These are phyloP conservation scores for Sclerotinia spermophila DNA, from an alignment of 2,329 filamentous ascomycete genomes.

Conservation along the genomic window DNA sequence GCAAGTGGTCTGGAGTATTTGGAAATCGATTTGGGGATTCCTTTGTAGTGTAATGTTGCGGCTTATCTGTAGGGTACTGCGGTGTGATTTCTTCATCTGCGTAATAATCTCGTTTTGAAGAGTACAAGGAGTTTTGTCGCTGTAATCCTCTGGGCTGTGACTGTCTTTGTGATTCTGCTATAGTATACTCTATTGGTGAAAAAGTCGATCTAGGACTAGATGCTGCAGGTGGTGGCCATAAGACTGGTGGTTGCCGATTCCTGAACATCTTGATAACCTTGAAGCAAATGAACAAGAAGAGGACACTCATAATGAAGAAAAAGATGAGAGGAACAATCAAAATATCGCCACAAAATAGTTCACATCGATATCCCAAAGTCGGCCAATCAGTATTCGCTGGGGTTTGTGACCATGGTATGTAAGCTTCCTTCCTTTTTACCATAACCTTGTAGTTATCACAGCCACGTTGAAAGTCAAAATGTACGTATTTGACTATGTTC, in stretches of 20 bases:
- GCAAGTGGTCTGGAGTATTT: no score
- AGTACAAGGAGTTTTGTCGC: not conserved
- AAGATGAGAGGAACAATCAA: not conserved
- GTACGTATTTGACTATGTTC: not conserved
- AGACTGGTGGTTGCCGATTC: not conserved
- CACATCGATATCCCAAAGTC: not conserved
- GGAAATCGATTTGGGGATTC: not conserved
- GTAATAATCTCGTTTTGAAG: not conserved
- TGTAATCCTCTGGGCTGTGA: not conserved
- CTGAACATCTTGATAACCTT: not conserved
- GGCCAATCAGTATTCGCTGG: constrained; percentile 4
- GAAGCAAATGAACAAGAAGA: not conserved
- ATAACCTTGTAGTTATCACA: not conserved
- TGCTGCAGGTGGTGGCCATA: not conserved
- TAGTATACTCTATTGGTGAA: no score
- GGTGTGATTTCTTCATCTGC: not conserved
- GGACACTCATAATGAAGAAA: not conserved
- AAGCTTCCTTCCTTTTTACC: not conserved
- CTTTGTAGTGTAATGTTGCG: not conserved
- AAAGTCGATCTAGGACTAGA: not conserved
- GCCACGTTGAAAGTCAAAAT: not conserved
- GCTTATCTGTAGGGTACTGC: not conserved
- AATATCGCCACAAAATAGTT: constrained; percentile 15
- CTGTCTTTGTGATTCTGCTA: not conserved
- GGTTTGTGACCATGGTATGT: constrained; percentile 1